A percentile compares a stretch with the other conserved stretches of the same genome.
Evolutionary conservation across 768 basidiomycete genomes (phyloP).

Genomic region (Russula ochroleuca): DNA sequence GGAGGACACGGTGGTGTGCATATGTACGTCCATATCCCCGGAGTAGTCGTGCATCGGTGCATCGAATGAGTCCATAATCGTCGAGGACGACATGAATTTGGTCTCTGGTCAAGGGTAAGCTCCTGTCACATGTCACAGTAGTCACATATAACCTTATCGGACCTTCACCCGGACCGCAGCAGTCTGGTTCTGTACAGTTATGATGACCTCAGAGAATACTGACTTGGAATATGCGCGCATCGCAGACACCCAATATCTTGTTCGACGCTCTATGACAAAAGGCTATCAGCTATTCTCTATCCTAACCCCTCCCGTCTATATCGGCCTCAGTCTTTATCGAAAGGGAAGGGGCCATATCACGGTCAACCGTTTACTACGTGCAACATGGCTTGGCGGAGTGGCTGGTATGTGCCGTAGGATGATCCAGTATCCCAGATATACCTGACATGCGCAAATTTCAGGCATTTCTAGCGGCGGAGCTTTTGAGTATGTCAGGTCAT

Average conservation of each 20-base stretch:
- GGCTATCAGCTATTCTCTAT: constrained; percentile 68
- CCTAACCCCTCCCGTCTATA: constrained; percentile 58
- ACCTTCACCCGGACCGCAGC: background rate
- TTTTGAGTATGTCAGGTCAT: constrained; percentile 58
- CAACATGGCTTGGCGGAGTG: constrained; percentile 68
- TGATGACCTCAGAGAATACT: constrained; percentile 6
- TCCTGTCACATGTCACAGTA: background rate
- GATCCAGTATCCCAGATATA: background rate
- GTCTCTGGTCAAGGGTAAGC: constrained; percentile 3
- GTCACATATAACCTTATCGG: background rate
- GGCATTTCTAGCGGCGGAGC: constrained; percentile 51
- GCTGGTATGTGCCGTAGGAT: constrained; percentile 41
- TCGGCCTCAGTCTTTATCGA: constrained; percentile 48
- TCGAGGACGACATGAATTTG: constrained; percentile 24
- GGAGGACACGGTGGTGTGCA: constrained; percentile 27
- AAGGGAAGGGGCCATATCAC: constrained; percentile 53
- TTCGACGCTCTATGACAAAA: constrained; percentile 58
- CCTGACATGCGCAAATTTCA: constrained; percentile 28
- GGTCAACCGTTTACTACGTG: constrained; percentile 59
- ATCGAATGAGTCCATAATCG: constrained; percentile 28
- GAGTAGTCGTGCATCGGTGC: constrained; percentile 29
- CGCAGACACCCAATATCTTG: constrained; percentile 61
- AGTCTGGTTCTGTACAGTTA: background rate
- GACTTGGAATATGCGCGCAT: constrained; percentile 35
- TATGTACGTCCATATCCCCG: constrained; percentile 26